phyloP scores from a whole-genome alignment of 2,329 filamentous ascomycete species.

The Clarireedia homoeocarpa region DNA sequence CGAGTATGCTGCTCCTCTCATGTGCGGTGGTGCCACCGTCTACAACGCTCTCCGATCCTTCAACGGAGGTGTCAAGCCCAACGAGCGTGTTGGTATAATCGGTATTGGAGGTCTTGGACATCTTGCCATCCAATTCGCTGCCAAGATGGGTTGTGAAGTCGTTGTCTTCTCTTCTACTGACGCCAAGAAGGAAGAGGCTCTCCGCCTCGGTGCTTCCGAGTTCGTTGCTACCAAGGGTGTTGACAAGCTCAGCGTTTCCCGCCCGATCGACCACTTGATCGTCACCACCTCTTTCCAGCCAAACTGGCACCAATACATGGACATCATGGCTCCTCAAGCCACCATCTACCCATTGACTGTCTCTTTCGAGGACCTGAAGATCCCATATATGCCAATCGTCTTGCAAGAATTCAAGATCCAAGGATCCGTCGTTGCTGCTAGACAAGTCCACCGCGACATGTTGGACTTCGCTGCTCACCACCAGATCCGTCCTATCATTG shows the following conservation, averaged over 20 bases:
- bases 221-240: slow-evolving; percentile 47
- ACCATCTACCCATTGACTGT: slow-evolving; percentile 58
- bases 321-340: slow-evolving; percentile 50
- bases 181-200: slow-evolving; percentile 55
- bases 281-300: slow-evolving; percentile 26
- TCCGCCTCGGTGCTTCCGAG: slow-evolving; percentile 50
- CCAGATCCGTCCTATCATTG: slow-evolving; percentile 51
- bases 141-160: slow-evolving; percentile 54
- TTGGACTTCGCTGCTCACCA: slow-evolving; percentile 50
- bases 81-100: slow-evolving; percentile 34
- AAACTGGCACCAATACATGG: slow-evolving; percentile 59
- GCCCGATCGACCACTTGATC: slow-evolving; percentile 26
- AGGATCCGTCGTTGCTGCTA: slow-evolving; percentile 24
- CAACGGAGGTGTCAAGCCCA: slow-evolving; percentile 25
- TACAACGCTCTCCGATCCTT: slow-evolving; percentile 31
- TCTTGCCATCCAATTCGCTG: slow-evolving; percentile 54
- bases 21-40: slow-evolving; percentile 40
- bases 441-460: slow-evolving; percentile 50
- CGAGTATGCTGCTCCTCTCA: slow-evolving; percentile 36
- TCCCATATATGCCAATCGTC: slow-evolving; percentile 27
- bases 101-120: slow-evolving; percentile 56
- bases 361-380: slow-evolving; percentile 38
- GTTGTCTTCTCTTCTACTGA: slow-evolving; percentile 51
- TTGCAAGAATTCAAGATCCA: slow-evolving; percentile 22
- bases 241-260: slow-evolving; percentile 24